These are phyloP conservation scores for Trichoderma sp. DNA, from an alignment of 2,329 filamentous ascomycete genomes.

Conservation along the genomic window DNA sequence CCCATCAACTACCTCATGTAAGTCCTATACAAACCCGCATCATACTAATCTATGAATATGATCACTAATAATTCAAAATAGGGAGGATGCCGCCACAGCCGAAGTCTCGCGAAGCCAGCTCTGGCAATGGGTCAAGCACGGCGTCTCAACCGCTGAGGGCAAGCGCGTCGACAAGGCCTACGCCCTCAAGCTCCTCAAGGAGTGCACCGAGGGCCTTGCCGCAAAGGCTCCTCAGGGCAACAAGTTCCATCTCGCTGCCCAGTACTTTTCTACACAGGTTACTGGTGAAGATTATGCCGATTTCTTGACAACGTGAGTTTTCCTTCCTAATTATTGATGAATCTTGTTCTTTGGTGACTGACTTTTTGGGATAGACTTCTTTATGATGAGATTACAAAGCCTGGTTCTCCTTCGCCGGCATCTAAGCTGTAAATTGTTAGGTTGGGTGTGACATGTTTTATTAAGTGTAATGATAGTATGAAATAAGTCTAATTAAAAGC, in stretches of 20 bases:
- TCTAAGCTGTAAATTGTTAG: slow-evolving; percentile 55
- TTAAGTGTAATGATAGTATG: neutral
- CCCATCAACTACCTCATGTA: slow-evolving; percentile 96
- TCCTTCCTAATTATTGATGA: neutral
- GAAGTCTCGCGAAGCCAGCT: slow-evolving; percentile 93
- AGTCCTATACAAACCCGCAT: slow-evolving; percentile 21
- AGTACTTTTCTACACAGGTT: slow-evolving; percentile 90
- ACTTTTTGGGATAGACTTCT: slow-evolving; percentile 56
- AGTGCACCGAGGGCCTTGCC: slow-evolving; percentile 75
- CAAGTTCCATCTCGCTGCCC: slow-evolving; percentile 84
- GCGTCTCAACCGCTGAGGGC: slow-evolving; percentile 75
- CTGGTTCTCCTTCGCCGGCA: slow-evolving; percentile 58
- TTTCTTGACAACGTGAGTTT: slow-evolving; percentile 77
- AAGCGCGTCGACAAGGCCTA: slow-evolving; percentile 93
- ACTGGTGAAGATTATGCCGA: slow-evolving; percentile 98
- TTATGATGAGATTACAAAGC: slow-evolving; percentile 82
- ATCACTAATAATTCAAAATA: slow-evolving; percentile 28
- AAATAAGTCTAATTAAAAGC: neutral
- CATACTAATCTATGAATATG: neutral
- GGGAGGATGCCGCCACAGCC: slow-evolving; percentile 92
- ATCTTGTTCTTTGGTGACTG: neutral
- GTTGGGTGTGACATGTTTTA: neutral
- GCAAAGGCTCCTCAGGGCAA: slow-evolving; percentile 78
- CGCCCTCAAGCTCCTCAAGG: slow-evolving; percentile 78
- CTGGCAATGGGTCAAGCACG: slow-evolving; percentile 88